Base-by-base conservation (phyloP, 371 early-diverging fungal genomes). In the Apophysomyces ossiformis region DNA sequence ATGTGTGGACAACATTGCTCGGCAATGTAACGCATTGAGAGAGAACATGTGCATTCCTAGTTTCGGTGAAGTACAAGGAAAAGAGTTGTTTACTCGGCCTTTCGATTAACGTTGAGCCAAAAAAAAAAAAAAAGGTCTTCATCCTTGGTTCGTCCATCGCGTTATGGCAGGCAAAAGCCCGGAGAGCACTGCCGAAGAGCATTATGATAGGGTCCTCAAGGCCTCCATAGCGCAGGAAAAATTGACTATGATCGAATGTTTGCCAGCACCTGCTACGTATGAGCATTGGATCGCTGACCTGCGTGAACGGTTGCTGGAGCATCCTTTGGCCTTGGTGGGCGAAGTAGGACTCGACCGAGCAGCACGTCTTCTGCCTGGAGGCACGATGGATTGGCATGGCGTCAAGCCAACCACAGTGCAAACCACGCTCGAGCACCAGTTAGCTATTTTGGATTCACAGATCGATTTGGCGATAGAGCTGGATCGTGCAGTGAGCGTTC, bases 331-430 rank as follows among this genome's bases (percentile, higher is more conserved):
- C 0, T 46, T 92, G 11, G 81, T 94, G 0, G 97, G 96, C 39
- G 97, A 96, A 72, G 87, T 94, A 45, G 97, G 97, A 0, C 71
- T 96, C 46, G 97, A 96, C 68, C 84, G 88, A 68, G 81, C 80
- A 35, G 95, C 84, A 21, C 82, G 78, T 41, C 54, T 89, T 11
- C 68, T 81, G n/a, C 84, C 86, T n/a, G 84, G 83, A 21, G 80
- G 82, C 5, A 64, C 70, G 0, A 69, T 70, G 16, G 78, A 78
- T n/a, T 83, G 82, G 72, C 79, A 79, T 44, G 79, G 79, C 1
- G 69, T 73, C 38, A 82, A 78, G 64, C 79, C 84, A 18, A 75
- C 74, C 0, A 79, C 75, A 6, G 76, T 79, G 16, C 65, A 64
- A 41, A 89, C 85, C 60, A 74, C 87, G 4, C 76, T 92, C 16